Evolutionary conservation across 1,139 yeast genomes (phyloP), one percentile per base, ranked within the genome.

Genomic region (Blastobotrys petasosporus): DNA sequence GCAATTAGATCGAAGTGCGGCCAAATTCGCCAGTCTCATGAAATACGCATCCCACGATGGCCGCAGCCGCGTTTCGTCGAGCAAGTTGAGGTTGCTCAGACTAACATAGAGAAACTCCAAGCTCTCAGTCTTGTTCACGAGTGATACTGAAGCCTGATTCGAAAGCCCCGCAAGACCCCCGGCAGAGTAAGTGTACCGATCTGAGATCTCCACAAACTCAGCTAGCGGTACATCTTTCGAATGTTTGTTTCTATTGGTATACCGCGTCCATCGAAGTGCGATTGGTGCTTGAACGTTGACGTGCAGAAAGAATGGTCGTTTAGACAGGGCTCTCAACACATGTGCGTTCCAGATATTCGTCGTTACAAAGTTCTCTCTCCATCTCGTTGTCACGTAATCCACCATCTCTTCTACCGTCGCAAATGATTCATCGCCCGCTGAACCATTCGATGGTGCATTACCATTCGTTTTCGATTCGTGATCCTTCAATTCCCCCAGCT

Each of bases 11-110:
- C 99, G 71, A 45, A 82, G 72, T 0, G 98, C 95, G 0, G 98
- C 98, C 57, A 94, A 73, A 54, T 86, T 90, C 0, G 98, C 97
- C 48, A 92, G 68, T 41, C 82, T 71, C 97, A 92, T 92, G 63
- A 92, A 92, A 62, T 92, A 92, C 1, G 92, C 77, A 63, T 92
- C 98, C 99, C 99, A 92, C 2, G 82, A 76, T 0, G 99, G 99
- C 46, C 99, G 73, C 43, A 90, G 69, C 28, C 97, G 74, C 10
- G 84, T 67, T 4, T 59, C 61, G 56, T 85, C 80, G 20, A 70
- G 53, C 33, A 87, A 62, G 51, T 82, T 71, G 41, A 86, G 65
- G 41, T 73, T 74, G 10, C 74, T 68, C 10, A 86, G 69, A 49
- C 76, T 75, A 2, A 67, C 67, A 51, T 75, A 73, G 32, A 85